phyloP scores from a whole-genome alignment of 306 rosid species.

The Gleditsia sinensis region DNA sequence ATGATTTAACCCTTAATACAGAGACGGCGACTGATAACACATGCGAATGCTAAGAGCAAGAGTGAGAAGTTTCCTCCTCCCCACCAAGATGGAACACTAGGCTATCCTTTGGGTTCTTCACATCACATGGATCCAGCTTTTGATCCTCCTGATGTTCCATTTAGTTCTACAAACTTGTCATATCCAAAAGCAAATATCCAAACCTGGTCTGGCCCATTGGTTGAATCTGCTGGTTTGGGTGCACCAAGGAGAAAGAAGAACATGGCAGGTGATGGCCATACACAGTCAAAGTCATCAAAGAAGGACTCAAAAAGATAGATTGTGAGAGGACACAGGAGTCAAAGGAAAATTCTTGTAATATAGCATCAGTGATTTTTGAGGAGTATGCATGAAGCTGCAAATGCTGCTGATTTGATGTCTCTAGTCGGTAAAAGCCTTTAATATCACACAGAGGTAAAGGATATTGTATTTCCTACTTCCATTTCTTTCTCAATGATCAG shows the following conservation, averaged over 20 bases:
- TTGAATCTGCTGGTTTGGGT: constrained; percentile 61
- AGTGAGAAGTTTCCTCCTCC: constrained; percentile 99
- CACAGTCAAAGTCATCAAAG: constrained; percentile 59
- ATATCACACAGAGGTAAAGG: constrained; percentile 57
- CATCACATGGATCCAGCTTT: constrained; percentile 85
- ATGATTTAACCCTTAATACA: constrained; percentile 38
- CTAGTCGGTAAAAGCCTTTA: constrained; percentile 50
- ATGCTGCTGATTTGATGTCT: constrained; percentile 50
- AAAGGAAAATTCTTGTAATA: constrained; percentile 38
- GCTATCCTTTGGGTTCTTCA: constrained; percentile 86
- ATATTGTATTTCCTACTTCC: constrained; percentile 54
- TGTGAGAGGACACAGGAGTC: constrained; percentile 35
- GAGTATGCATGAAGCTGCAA: constrained; percentile 51
- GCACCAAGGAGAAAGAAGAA: constrained; percentile 86
- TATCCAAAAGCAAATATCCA: constrained; percentile 75
- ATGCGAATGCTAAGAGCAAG: constrained; percentile 97
- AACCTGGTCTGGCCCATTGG: constrained; percentile 97
- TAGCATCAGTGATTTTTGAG: constrained; percentile 51
- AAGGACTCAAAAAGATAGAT: constrained; percentile 50
- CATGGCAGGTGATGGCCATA: constrained; percentile 58
- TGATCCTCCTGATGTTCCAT: constrained; percentile 90
- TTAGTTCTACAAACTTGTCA: constrained; percentile 80
- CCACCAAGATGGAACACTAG: constrained; percentile 95
- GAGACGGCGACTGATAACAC: constrained; percentile 92
- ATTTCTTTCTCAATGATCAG: constrained; percentile 49